A percentile compares a stretch with the other conserved stretches of the same genome.
Evolutionary conservation across 1,139 yeast species (phyloP).

Genomic region (Debaryomyces sp.): DNA sequence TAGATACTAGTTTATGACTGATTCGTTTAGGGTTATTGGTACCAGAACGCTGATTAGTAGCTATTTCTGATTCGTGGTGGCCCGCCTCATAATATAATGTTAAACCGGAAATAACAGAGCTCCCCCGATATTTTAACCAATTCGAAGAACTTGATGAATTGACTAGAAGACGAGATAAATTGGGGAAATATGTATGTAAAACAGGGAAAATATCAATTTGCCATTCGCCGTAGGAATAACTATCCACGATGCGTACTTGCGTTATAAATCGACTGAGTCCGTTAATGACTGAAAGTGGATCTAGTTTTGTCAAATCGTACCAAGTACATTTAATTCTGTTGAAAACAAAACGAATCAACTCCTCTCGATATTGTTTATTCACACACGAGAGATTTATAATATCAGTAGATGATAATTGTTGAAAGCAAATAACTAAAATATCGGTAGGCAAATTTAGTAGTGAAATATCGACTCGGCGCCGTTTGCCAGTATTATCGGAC

Average conservation of each 20-base stretch:
- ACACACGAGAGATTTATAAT: slow-evolving; percentile 26
- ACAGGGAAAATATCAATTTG: slow-evolving; percentile 33
- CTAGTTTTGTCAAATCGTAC: slow-evolving; percentile 26
- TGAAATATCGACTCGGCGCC: slow-evolving; percentile 6
- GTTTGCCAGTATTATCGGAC: neutral
- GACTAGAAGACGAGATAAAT: slow-evolving; percentile 25
- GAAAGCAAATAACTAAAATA: slow-evolving; percentile 26
- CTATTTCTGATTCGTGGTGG: slow-evolving; percentile 23
- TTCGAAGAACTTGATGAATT: slow-evolving; percentile 42
- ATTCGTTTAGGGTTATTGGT: slow-evolving; percentile 23
- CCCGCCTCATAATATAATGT: slow-evolving; percentile 29
- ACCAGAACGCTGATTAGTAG: slow-evolving; percentile 5
- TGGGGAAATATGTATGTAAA: slow-evolving; percentile 23
- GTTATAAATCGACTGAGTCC: slow-evolving; percentile 11
- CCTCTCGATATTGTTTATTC: slow-evolving; percentile 21
- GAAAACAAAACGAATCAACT: slow-evolving; percentile 26
- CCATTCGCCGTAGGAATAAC: slow-evolving; percentile 47
- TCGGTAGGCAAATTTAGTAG: slow-evolving; percentile 31
- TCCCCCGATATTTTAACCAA: slow-evolving; percentile 43
- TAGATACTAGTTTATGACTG: slow-evolving; percentile 12
- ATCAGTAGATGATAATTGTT: slow-evolving; percentile 21
- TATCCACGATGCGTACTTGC: slow-evolving; percentile 33
- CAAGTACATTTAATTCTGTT: slow-evolving; percentile 31
- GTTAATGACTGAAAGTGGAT: slow-evolving; percentile 9
- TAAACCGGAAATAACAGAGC: slow-evolving; percentile 21